Percentiles rank a stretch among this genome's conserved stretches.
phyloP scores from a whole-genome alignment of 495 filamentous ascomycete species.

The Neurospora intermedia region DNA sequence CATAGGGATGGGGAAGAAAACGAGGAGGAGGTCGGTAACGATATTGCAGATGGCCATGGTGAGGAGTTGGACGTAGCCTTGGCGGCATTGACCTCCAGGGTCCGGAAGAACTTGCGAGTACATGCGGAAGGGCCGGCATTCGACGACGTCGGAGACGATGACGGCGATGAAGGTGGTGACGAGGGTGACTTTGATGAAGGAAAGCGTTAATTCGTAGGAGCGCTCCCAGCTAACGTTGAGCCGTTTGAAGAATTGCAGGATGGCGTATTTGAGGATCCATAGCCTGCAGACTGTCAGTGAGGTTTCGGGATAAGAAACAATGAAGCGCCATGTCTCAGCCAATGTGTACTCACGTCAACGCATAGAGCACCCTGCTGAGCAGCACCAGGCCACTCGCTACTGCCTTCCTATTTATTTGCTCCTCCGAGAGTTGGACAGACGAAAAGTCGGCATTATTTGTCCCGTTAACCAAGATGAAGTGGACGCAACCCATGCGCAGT shows the following conservation, averaged over 20 bases:
- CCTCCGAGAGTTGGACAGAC: conserved; percentile 30
- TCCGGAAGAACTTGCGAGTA: conserved; percentile 92
- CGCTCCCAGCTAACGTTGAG: conserved; percentile 62
- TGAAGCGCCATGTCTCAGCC: not conserved
- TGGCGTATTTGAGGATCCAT: conserved; percentile 84
- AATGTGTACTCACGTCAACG: conserved; percentile 43
- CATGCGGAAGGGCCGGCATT: conserved; percentile 74
- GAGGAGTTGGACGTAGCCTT: conserved; percentile 73
- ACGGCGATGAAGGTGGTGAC: conserved; percentile 65
- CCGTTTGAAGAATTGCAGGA: conserved; percentile 82
- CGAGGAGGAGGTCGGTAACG: conserved; percentile 75
- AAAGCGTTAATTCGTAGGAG: conserved; percentile 55
- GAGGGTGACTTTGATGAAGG: conserved; percentile 63
- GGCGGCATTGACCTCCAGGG: conserved; percentile 72
- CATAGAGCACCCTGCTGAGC: conserved; percentile 54
- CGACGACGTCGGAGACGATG: conserved; percentile 66
- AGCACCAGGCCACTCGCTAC: conserved; percentile 58
- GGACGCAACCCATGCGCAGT: conserved; percentile 73
- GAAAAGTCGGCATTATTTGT: conserved; percentile 68
- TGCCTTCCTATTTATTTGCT: conserved; percentile 37
- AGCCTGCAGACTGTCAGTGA: conserved; percentile 42
- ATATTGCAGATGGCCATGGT: conserved; percentile 82
- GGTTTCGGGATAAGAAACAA: not conserved
- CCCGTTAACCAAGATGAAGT: conserved; percentile 71
- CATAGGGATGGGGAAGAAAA: conserved; percentile 80